Base-by-base conservation (phyloP, 306 rosid genomes). In the Benincasa hispida region DNA sequence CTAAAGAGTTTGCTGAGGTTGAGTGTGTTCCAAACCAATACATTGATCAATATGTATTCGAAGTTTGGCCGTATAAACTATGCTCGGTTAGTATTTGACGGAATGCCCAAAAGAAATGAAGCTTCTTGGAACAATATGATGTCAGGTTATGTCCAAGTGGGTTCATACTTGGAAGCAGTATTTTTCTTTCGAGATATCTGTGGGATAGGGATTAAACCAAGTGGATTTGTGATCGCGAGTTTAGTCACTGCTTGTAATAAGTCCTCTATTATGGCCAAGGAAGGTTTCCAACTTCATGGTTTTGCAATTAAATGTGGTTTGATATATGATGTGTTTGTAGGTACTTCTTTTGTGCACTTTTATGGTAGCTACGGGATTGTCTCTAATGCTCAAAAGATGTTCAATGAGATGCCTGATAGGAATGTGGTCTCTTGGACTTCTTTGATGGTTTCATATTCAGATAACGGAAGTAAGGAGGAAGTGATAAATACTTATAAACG, bases 341-440 rank as follows among this genome's bases (percentile, higher is more conserved):
- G 93, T 4, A 91, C 98, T 78, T 87, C 91, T 63, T 81, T 94
- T 80, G 81, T 94, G 86, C 93, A 94, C 79, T 94, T 88, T 17
- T 94, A 90, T 79, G 88, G 93, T 53, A 55, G 87, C 5, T 83
- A 78, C 77, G 89, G 91, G 70, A 55, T 53, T 50, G 84, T 89
- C 80, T 84, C 67, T 74, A 81, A 82, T 77, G 86, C 90, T 48
- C 80, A 72, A 21, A 87, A 78, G 79, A 32, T 89, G 47, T 91
- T 94, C 80, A 87, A 89, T 75, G 91, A 89, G 82, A 88, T 94
- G 83, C 90, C 86, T n/a, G 90, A 85, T 30, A 88, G 88, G 65
- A 91, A 91, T 80, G 87, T 90, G 18, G 98, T 94, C 24, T 87
- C 97, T 77, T 94, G 98, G 98, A 94, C 98, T 78, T 85, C 98